Evolutionary conservation across 2,329 filamentous ascomycete genomes (phyloP), one percentile per base, ranked within the genome.

Genomic region (Penicillium sp.): DNA sequence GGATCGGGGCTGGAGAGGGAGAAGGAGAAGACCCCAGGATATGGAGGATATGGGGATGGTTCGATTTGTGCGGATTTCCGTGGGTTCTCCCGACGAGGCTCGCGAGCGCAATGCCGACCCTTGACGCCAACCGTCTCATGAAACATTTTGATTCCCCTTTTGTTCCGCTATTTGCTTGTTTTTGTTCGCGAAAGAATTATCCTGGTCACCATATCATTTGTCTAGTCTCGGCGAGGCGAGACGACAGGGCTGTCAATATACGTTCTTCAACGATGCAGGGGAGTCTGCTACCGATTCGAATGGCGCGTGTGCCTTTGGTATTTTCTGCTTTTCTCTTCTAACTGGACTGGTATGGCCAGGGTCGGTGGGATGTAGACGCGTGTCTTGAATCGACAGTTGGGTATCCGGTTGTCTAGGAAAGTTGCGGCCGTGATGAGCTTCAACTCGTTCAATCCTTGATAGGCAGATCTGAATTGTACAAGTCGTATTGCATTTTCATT

Each of bases 101-200:
- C 45, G 47, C 51, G 57, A 56, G 54, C 60, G 54, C 54, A 56
- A 50, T 52, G 53, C 57, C 56, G 49, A 53, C 48, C 46, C 52
- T 53, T 60, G 56, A 64, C 52, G 58, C 60, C 50, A 56, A 56
- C 59, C 62, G 56, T 60, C 62, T 63, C 61, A 56, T 60, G 56
- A 62, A 63, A 57, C 51, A 57, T 64, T 51, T 65, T 62, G 60
- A 64, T 65, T 64, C 61, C 61, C 59, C 61, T 56, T 64, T 58
- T 63, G 59, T 63, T 63, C 45, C 53, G 44, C 50, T 47, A 48
- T 57, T 55, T 51, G 41, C 48, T 33, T 47, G 19, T 42, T 36
- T 45, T 44, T 48, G 39, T 43, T 50, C 45, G 53, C 44, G 53
- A 54, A 59, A 59, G 53, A 59, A 49, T 56, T 48, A 23, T 45